These are phyloP conservation scores for Yarrowia sp. DNA, from an alignment of 805 yeast genomes.

Conservation along the genomic window DNA sequence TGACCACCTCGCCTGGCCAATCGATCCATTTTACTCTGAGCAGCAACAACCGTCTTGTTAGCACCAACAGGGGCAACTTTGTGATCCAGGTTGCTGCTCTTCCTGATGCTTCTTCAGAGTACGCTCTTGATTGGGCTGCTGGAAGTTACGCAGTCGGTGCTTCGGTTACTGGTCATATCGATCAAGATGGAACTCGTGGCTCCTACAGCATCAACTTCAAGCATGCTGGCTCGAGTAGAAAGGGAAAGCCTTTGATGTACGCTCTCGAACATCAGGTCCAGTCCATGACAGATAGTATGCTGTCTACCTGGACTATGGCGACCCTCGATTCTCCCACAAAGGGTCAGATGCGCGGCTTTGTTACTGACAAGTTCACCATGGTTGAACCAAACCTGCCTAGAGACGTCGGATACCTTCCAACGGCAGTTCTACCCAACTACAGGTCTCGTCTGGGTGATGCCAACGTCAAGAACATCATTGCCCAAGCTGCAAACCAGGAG, in stretches of 20 bases:
- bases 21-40: conserved; percentile 45
- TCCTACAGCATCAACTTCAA: conserved; percentile 39
- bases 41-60: conserved; percentile 54
- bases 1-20: conserved; percentile 43
- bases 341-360: conserved; percentile 50
- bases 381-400: conserved; percentile 50
- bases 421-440: conserved; percentile 57
- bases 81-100: conserved; percentile 67
- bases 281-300: conserved; percentile 50
- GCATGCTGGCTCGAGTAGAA: conserved; percentile 44
- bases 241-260: conserved; percentile 54
- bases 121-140: conserved; percentile 63
- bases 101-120: conserved; percentile 49
- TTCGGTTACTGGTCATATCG: conserved; percentile 52
- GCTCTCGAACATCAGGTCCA: conserved; percentile 67
- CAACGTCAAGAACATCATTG: conserved; percentile 51
- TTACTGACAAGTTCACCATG: conserved; percentile 49
- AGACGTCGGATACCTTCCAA: conserved; percentile 58
- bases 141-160: conserved; percentile 65
- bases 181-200: conserved; percentile 34
- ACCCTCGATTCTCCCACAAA: conserved; percentile 56
- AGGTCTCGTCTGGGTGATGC: conserved; percentile 51
- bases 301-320: conserved; percentile 48
- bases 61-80: conserved; percentile 56
- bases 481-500: conserved; percentile 56